phyloP scores from a whole-genome alignment of 805 yeast genomes.

The Teunomyces gatunensis region DNA sequence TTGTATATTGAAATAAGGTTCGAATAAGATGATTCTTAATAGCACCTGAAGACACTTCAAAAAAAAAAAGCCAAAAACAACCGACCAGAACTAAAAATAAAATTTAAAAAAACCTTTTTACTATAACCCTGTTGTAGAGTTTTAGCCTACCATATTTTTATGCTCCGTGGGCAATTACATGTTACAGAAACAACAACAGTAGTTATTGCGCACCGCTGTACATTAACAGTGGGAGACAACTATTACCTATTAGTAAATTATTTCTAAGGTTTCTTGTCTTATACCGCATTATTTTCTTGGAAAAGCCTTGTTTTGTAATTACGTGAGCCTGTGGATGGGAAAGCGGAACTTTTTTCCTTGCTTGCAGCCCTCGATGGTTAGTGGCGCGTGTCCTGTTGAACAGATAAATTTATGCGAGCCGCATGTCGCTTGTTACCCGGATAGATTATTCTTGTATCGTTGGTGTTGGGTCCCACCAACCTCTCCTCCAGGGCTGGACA shows the following conservation, averaged over 20 bases:
- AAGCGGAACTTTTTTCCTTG: neutral
- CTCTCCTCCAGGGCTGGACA: too few species aligned
- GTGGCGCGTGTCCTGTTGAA: neutral
- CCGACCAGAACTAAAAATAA: too few species aligned
- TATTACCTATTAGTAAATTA: neutral
- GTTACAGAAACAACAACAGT: neutral
- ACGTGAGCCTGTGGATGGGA: neutral
- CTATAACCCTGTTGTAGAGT: neutral
- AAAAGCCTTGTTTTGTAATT: neutral
- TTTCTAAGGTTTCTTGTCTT: neutral
- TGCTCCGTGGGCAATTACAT: neutral
- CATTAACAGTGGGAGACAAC: too few species aligned
- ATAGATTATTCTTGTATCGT: neutral
- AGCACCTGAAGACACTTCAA: neutral
- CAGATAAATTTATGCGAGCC: neutral
- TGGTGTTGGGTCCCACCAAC: too few species aligned
- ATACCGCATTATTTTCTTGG: neutral
- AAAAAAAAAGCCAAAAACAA: too few species aligned
- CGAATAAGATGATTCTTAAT: neutral
- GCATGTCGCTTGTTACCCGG: neutral
- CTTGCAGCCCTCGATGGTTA: neutral
- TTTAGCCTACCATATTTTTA: neutral
- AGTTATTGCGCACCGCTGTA: neutral
- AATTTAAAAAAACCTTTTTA: too few species aligned
- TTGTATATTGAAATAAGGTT: neutral